Conservation (phyloP, 2,329 filamentous ascomycete species). For the Fragosphaeria purpurea region DNA sequence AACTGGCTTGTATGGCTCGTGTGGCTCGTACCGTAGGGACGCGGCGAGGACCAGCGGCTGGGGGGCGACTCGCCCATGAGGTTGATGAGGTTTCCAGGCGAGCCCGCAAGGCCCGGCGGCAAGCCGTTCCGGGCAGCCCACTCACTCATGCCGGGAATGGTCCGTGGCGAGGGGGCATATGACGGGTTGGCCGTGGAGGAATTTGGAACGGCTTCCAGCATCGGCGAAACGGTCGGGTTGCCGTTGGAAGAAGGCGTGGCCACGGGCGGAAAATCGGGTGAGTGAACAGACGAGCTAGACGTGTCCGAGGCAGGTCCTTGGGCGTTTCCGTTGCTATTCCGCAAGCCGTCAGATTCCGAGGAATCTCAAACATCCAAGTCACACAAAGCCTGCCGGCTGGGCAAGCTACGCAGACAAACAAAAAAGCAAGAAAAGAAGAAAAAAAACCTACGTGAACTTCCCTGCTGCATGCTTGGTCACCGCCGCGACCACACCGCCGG, state of each 20-base stretch:
- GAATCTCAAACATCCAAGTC: too few species aligned
- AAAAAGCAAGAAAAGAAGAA: slow-evolving; percentile 14
- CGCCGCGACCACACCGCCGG: slow-evolving; percentile 41
- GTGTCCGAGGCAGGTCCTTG: slow-evolving; percentile 29
- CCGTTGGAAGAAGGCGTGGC: slow-evolving; percentile 29
- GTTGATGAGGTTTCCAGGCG: slow-evolving; percentile 44
- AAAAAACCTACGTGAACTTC: slow-evolving; percentile 40
- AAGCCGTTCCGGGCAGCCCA: slow-evolving; percentile 23
- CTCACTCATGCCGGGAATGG: slow-evolving; percentile 35
- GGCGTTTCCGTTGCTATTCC: slow-evolving; percentile 22
- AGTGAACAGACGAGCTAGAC: slow-evolving; percentile 32
- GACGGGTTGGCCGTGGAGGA: slow-evolving; percentile 22
- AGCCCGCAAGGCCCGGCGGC: slow-evolving; percentile 32
- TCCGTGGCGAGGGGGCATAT: slow-evolving; percentile 32
- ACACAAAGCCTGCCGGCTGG: too few species aligned
- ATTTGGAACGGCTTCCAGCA: slow-evolving; percentile 38
- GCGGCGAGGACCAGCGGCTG: slow-evolving; percentile 38
- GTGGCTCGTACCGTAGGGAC: slow-evolving; percentile 34
- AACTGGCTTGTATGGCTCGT: slow-evolving; percentile 16
- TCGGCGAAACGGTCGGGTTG: slow-evolving; percentile 33
- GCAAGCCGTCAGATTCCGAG: too few species aligned
- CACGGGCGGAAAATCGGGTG: slow-evolving; percentile 35
- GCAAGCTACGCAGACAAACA: too few species aligned
- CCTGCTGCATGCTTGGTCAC: slow-evolving; percentile 42
- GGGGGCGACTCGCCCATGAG: slow-evolving; percentile 43